These are phyloP conservation scores for Galerina marginata DNA, from an alignment of 768 basidiomycete genomes.

Conservation along the genomic window DNA sequence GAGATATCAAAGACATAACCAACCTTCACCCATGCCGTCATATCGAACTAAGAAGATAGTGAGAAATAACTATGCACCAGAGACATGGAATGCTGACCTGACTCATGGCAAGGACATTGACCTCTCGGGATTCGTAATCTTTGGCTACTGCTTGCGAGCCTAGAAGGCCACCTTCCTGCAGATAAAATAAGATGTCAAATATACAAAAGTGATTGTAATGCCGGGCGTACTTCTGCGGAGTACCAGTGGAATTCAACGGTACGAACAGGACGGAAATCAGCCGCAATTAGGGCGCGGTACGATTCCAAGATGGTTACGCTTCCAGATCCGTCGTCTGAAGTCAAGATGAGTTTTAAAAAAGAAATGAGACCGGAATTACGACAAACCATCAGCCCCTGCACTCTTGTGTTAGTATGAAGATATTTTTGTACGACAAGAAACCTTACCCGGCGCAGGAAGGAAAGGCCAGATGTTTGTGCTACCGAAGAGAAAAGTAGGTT, in stretches of 20 bases:
- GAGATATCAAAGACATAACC: slow-evolving; percentile 24
- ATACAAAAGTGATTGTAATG: slow-evolving; percentile 11
- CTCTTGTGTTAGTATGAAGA: slow-evolving; percentile 22
- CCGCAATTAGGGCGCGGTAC: slow-evolving; percentile 71
- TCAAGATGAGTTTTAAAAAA: slow-evolving; percentile 26
- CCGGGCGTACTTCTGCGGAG: slow-evolving; percentile 66
- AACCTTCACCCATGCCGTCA: slow-evolving; percentile 95
- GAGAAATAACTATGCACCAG: slow-evolving; percentile 19
- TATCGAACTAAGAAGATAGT: slow-evolving; percentile 67
- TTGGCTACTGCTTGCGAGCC: slow-evolving; percentile 90
- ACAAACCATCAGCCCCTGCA: slow-evolving; percentile 56
- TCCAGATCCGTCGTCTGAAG: slow-evolving; percentile 76
- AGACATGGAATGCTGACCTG: slow-evolving; percentile 53
- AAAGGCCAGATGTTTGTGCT: slow-evolving; percentile 84
- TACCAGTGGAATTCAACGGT: slow-evolving; percentile 87
- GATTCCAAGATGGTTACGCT: slow-evolving; percentile 81
- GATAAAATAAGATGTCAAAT: slow-evolving; percentile 16
- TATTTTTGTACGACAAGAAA: slow-evolving; percentile 15
- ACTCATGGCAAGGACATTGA: slow-evolving; percentile 82
- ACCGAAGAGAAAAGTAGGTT: background rate
- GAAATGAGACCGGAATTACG: slow-evolving; percentile 14
- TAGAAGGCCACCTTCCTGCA: slow-evolving; percentile 80
- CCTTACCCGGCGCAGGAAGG: slow-evolving; percentile 73
- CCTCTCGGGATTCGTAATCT: slow-evolving; percentile 65
- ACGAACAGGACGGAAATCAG: slow-evolving; percentile 69